Conservation (phyloP, 1,139 yeast species). For the Lodderomyces parapsilosis region DNA sequence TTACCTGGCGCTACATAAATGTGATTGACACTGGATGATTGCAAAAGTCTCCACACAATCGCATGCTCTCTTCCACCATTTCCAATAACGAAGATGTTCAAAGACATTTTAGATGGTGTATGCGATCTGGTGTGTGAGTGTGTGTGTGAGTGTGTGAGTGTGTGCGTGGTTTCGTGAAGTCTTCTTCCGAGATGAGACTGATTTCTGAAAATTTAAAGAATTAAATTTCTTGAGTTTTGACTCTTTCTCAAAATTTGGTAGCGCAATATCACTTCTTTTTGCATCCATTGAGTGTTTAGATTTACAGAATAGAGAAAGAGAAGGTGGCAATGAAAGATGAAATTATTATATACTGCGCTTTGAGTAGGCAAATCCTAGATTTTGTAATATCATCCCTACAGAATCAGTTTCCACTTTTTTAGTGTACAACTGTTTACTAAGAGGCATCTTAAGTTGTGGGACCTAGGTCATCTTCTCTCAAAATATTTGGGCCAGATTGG, state of each 20-base stretch:
- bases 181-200: not conserved
- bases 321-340: no score
- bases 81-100: slow-evolving; percentile 84
- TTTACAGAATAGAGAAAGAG: no score
- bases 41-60: slow-evolving; percentile 85
- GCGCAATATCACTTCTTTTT: not conserved
- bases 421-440: no score
- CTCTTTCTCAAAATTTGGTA: not conserved
- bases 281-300: no score
- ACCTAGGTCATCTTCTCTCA: no score
- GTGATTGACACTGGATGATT: slow-evolving; percentile 67
- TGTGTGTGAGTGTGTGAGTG: not conserved
- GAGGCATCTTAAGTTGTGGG: no score
- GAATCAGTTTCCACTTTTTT: no score
- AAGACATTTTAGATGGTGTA: slow-evolving; percentile 11
- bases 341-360: no score
- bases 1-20: slow-evolving; percentile 96
- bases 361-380: no score
- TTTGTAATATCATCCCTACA: no score
- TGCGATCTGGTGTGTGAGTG: not conserved
- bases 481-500: no score
- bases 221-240: not conserved
- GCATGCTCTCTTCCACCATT: slow-evolving; percentile 99
- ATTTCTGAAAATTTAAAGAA: not conserved
- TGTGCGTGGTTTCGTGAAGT: not conserved